A percentile compares a stretch with the other conserved stretches of the same genome.
phyloP scores from a whole-genome alignment of 768 basidiomycete genomes.

The Leccinum obscurum region DNA sequence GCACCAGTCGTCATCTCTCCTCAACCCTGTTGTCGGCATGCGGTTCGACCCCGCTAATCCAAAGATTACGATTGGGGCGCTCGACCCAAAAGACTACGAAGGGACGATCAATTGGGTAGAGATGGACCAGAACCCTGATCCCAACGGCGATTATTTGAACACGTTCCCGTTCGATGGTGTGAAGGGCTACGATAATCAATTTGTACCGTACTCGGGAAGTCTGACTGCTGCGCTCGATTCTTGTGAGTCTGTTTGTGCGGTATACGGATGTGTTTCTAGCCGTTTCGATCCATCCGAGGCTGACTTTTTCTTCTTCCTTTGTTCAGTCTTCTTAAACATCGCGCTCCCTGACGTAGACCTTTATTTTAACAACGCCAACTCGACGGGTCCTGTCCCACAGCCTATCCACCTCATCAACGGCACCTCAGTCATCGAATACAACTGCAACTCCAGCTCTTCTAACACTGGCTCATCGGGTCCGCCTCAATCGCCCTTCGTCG shows the following conservation, averaged over 20 bases:
- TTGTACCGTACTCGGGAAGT: slow-evolving; percentile 19
- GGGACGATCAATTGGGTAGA: slow-evolving; percentile 33
- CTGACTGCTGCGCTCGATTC: slow-evolving; percentile 27
- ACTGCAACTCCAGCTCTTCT: slow-evolving; percentile 14
- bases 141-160: slow-evolving; percentile 18
- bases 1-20: slow-evolving; percentile 24
- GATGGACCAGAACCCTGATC: slow-evolving; percentile 20
- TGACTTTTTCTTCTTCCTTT: neutral
- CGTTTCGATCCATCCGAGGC: neutral
- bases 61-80: slow-evolving; percentile 33
- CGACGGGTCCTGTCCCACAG: slow-evolving; percentile 24
- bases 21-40: slow-evolving; percentile 33
- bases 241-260: slow-evolving; percentile 13
- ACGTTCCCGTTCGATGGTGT: slow-evolving; percentile 27
- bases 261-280: neutral
- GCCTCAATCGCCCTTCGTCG: slow-evolving; percentile 21
- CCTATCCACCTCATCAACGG: slow-evolving; percentile 4
- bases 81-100: slow-evolving; percentile 33
- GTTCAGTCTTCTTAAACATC: slow-evolving; percentile 19
- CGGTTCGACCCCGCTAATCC: slow-evolving; percentile 31
- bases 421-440: slow-evolving; percentile 10
- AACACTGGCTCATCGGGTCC: neutral
- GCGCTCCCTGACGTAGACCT: slow-evolving; percentile 16
- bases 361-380: slow-evolving; percentile 21
- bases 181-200: slow-evolving; percentile 31